Percentiles rank a stretch among this genome's conserved stretches.
Conservation (phyloP, 2,329 filamentous ascomycete genomes). For the Pseudofabraea citricarpa region DNA sequence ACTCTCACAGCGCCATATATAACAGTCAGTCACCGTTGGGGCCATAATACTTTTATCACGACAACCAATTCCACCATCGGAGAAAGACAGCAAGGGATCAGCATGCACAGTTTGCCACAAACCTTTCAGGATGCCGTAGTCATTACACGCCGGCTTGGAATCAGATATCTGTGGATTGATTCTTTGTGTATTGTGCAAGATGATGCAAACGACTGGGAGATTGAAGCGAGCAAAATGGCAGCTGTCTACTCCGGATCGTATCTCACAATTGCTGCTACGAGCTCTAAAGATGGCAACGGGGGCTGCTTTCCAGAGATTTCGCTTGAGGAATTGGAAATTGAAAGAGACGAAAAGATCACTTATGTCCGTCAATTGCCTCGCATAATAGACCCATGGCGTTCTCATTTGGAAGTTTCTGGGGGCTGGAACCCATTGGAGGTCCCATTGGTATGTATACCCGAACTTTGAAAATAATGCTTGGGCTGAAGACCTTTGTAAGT, state of each 20-base stretch:
- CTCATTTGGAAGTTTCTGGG: background rate
- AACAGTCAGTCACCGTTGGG: constrained; percentile 25
- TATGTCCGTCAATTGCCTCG: background rate
- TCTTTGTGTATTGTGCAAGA: constrained; percentile 27
- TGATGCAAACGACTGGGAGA: constrained; percentile 21
- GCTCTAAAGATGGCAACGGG: constrained; percentile 1
- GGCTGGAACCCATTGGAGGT: background rate
- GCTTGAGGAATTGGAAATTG: background rate
- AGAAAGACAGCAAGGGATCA: constrained; percentile 4
- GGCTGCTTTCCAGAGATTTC: constrained; percentile 3
- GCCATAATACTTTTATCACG: constrained; percentile 9
- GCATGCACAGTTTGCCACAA: constrained; percentile 15
- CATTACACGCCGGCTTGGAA: constrained; percentile 13
- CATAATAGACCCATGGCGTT: background rate
- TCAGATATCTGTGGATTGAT: constrained; percentile 22
- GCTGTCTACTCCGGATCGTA: constrained; percentile 17
- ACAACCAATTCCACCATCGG: constrained; percentile 3
- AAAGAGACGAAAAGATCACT: background rate
- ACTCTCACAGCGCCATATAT: constrained; percentile 9
- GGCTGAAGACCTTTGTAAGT: background rate
- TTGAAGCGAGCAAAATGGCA: constrained; percentile 19
- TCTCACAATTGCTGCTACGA: constrained; percentile 18
- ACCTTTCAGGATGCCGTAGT: constrained; percentile 23
- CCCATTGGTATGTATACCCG: background rate
- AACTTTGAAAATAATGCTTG: background rate